Evolutionary conservation across 176 grass and related monocot species (phyloP), one percentile per base, ranked within the genome.

Genomic region (Eragrostis nindensis): DNA sequence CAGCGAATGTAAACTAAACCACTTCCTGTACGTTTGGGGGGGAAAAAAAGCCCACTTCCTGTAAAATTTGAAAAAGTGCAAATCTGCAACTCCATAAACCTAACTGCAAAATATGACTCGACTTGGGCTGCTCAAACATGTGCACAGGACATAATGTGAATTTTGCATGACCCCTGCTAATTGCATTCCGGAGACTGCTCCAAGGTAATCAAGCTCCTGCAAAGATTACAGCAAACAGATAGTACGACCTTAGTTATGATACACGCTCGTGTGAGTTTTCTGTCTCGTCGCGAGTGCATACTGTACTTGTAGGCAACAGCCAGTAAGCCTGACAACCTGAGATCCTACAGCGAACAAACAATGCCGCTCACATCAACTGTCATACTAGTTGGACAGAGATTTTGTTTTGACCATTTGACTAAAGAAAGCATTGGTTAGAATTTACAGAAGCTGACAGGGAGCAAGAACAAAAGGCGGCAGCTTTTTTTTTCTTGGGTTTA

Each of bases 351-450:
- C 53, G 12, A 76, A 71, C 77, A 74, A 74, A 36, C 43, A 69
- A 53, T 39, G 26, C 66, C 47, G 65, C 65, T 61, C 62, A 78
- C 30, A 86, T 73, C 50, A 73, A 71, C 59, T 53, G 76, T 12
- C 71, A 76, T 68, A 59, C 55, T 66, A 85, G 52, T 77, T 78
- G 73, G 67, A 26, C 44, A 49, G 57, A 30, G 55, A 42, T 15
- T 75, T 82, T 50, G 71, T 62, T 77, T 78, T 11, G 82, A 78
- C 59, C 44, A 82, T 66, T 73, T 78, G 73, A 82, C 66, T 86
- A 78, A 73, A 86, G 73, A 68, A 73, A 81, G 30, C 83, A 66
- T 86, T 60, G 73, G 83, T 79, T 86, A 90, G 88, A 50, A 90
- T 90, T 90, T 86, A 90, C 83, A 90, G 62, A 75, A 75, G 74